These are phyloP conservation scores for Vitis labrusca DNA, from an alignment of 164 flowering plant species.

Conservation along the genomic window DNA sequence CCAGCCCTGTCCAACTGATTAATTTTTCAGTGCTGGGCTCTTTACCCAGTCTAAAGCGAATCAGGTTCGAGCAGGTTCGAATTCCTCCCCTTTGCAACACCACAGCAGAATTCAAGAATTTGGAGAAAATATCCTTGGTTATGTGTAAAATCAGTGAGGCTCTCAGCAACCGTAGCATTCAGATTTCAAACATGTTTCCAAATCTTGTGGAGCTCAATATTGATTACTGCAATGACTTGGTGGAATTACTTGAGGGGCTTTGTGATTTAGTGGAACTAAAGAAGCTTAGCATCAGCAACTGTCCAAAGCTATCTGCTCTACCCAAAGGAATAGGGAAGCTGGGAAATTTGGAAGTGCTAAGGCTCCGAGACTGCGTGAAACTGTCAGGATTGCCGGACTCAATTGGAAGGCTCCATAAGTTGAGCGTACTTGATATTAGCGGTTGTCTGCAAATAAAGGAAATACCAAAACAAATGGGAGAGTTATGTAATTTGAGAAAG, in stretches of 20 bases:
- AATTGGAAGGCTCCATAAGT: conserved; percentile 20
- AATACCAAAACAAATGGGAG: conserved; percentile 35
- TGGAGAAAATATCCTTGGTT: conserved; percentile 35
- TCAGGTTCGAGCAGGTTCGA: conserved; percentile 33
- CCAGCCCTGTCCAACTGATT: background rate
- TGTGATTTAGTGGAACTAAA: conserved; percentile 22
- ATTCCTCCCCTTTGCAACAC: conserved; percentile 14
- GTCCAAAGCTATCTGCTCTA: conserved; percentile 29
- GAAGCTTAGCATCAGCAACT: conserved; percentile 42
- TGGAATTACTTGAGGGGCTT: conserved; percentile 27
- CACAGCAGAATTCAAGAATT: conserved; percentile 12
- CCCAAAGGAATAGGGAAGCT: conserved; percentile 28
- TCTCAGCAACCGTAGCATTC: conserved; percentile 3
- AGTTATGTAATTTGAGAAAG: conserved; percentile 17
- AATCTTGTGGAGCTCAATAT: conserved; percentile 39
- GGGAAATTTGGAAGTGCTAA: conserved; percentile 27
- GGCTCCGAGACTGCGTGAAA: conserved; percentile 36
- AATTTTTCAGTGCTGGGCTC: conserved; percentile 13
- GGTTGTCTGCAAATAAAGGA: conserved; percentile 22
- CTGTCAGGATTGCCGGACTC: conserved; percentile 36
- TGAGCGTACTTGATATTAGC: conserved; percentile 36
- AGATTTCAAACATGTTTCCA: conserved; percentile 21
- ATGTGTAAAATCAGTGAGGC: conserved; percentile 32
- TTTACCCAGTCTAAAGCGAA: conserved; percentile 21
- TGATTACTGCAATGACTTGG: conserved; percentile 39